Percentiles rank a stretch among this genome's conserved stretches.
Evolutionary conservation across 495 filamentous ascomycete genomes (phyloP).

Genomic region (Penicilliopsis zonata): DNA sequence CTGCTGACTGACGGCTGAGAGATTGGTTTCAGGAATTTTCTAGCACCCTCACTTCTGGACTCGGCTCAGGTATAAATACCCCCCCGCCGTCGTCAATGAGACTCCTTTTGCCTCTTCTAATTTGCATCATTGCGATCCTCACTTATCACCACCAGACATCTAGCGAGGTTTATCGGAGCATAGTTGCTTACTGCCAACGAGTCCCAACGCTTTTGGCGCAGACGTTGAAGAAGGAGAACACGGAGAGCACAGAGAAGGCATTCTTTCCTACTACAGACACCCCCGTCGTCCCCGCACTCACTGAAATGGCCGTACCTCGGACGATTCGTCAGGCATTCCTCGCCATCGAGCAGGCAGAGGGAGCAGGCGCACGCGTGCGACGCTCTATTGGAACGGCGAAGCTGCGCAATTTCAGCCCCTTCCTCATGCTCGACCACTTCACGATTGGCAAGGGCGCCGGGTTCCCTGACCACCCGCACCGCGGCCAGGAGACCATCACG

Average conservation of each 20-base stretch:
- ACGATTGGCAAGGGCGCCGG: constrained; percentile 67
- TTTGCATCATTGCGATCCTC: constrained; percentile 30
- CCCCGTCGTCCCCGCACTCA: constrained; percentile 12
- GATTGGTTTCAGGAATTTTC: no score
- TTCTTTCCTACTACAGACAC: constrained; percentile 2
- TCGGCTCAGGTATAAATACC: constrained; percentile 26
- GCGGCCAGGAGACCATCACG: constrained; percentile 79
- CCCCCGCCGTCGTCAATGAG: constrained; percentile 21
- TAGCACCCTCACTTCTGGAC: no score
- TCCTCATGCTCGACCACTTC: constrained; percentile 98
- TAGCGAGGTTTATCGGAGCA: constrained; percentile 8
- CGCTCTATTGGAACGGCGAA: constrained; percentile 78
- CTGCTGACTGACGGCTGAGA: no score
- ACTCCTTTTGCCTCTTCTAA: constrained; percentile 26
- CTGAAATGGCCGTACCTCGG: constrained; percentile 57
- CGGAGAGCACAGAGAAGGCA: constrained; percentile 3
- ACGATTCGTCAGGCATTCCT: constrained; percentile 71
- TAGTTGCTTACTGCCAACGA: constrained; percentile 9
- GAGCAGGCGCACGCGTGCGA: constrained; percentile 77
- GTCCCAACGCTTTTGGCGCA: constrained; percentile 7
- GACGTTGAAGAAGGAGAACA: constrained; percentile 5
- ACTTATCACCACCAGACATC: constrained; percentile 13
- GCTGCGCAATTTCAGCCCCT: constrained; percentile 79
- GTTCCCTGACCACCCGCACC: constrained; percentile 78
- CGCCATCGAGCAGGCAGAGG: constrained; percentile 79